Evolutionary conservation across 1,139 yeast genomes (phyloP).

Genomic region (Yamadazyma atmosphaerica): DNA sequence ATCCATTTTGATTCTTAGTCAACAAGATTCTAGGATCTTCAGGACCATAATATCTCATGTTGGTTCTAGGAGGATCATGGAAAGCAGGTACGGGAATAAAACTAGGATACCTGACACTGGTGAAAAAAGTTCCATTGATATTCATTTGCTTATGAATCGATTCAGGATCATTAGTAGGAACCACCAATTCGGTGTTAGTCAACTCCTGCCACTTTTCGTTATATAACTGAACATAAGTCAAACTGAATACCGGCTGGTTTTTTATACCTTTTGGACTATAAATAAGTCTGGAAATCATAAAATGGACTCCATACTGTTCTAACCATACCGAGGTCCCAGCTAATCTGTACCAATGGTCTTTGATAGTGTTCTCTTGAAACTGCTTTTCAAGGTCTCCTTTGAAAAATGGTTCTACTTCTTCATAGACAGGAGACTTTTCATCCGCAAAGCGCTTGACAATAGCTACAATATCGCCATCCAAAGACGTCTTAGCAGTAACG

Average conservation of each 20-base stretch:
- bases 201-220: conserved; percentile 30
- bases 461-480: conserved; percentile 15
- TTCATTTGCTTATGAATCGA: conserved; percentile 14
- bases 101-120: conserved; percentile 29
- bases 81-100: conserved; percentile 35
- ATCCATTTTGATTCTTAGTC: conserved; percentile 29
- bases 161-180: conserved; percentile 23
- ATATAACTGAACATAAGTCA: conserved; percentile 27
- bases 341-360: conserved; percentile 29
- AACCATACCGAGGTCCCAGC: conserved; percentile 38
- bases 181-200: conserved; percentile 20
- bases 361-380: conserved; percentile 17
- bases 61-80: conserved; percentile 24
- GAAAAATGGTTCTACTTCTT: conserved; percentile 22
- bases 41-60: conserved; percentile 36
- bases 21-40: conserved; percentile 44
- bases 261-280: conserved; percentile 23
- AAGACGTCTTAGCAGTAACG: conserved; percentile 9
- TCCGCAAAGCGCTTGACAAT: conserved; percentile 13
- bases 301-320: conserved; percentile 32
- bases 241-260: conserved; percentile 25
- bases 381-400: conserved; percentile 19
- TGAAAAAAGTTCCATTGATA: conserved; percentile 16
- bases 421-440: conserved; percentile 11
- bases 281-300: conserved; percentile 30